A percentile compares a stretch with the other conserved stretches of the same genome.
These are phyloP conservation scores for Rhodotorula sp. DNA, from an alignment of 1,284 basidiomycete species.

Conservation along the genomic window DNA sequence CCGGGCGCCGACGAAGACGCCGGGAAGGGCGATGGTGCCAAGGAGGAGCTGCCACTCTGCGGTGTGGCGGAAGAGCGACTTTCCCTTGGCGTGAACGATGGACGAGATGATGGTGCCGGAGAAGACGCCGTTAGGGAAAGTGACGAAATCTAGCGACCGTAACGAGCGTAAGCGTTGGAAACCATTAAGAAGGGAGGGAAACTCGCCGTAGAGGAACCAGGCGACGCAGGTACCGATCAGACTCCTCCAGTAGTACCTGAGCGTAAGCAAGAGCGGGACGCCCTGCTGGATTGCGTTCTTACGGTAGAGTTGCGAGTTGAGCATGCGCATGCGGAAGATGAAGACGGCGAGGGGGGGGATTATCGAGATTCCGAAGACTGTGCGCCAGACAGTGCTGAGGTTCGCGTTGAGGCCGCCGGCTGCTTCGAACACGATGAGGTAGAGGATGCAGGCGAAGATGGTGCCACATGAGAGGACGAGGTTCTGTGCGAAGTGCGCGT, in stretches of 20 bases:
- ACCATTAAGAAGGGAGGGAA: background rate
- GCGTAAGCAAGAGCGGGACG: conserved; percentile 63
- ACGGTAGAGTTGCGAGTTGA: conserved; percentile 65
- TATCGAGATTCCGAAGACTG: conserved; percentile 70
- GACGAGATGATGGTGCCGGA: conserved; percentile 30
- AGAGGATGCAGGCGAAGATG: conserved; percentile 66
- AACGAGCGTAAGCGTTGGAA: too few species aligned
- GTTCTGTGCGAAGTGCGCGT: conserved; percentile 26
- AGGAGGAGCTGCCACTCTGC: conserved; percentile 72
- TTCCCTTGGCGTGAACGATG: conserved; percentile 36
- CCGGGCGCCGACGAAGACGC: conserved; percentile 60
- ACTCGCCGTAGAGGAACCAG: conserved; percentile 68
- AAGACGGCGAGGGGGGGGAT: conserved; percentile 65
- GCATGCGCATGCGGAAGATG: conserved; percentile 67
- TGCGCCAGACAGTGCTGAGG: conserved; percentile 69
- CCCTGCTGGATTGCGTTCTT: conserved; percentile 62
- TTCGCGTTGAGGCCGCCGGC: conserved; percentile 59
- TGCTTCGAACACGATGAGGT: conserved; percentile 67
- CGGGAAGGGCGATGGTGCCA: conserved; percentile 65
- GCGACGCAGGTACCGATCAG: conserved; percentile 68
- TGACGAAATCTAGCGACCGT: background rate
- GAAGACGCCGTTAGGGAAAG: conserved; percentile 15
- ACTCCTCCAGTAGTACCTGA: conserved; percentile 66
- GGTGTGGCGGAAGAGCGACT: conserved; percentile 24
- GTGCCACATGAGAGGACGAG: conserved; percentile 57